Conservation (phyloP, 306 rosid genomes). For the Trifolium fragiferum region DNA sequence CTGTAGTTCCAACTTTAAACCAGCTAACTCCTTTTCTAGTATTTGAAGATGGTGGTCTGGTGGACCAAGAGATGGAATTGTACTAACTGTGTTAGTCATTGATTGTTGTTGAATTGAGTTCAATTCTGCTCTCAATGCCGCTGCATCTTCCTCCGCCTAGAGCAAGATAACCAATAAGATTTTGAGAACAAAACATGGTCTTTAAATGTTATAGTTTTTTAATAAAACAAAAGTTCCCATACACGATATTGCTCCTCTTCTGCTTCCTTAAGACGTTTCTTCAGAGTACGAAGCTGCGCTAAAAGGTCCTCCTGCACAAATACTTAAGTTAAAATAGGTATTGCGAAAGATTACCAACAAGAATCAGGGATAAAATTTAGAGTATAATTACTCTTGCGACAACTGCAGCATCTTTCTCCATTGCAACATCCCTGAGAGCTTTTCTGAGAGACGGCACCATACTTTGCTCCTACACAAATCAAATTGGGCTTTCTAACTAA, state of each 20-base stretch:
- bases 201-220: background rate
- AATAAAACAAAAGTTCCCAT: constrained; percentile 48
- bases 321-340: constrained; percentile 15
- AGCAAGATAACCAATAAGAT: constrained; percentile 49
- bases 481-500: constrained; percentile 14
- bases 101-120: constrained; percentile 87
- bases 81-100: constrained; percentile 59
- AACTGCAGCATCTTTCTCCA: constrained; percentile 99
- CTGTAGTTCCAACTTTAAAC: constrained; percentile 70
- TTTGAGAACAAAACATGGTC: constrained; percentile 10
- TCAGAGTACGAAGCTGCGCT: constrained; percentile 80
- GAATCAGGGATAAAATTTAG: constrained; percentile 1
- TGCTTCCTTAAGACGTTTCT: constrained; percentile 87
- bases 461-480: constrained; percentile 64
- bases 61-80: constrained; percentile 56
- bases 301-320: constrained; percentile 86
- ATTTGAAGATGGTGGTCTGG: constrained; percentile 71
- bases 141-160: constrained; percentile 99
- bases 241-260: constrained; percentile 98
- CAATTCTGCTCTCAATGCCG: constrained; percentile 87
- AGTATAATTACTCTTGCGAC: constrained; percentile 69
- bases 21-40: constrained; percentile 78
- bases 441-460: constrained; percentile 85
- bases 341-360: constrained; percentile 28
- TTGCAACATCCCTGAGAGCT: constrained; percentile 92